Conservation (phyloP, 768 basidiomycete species). For the Boletus rubescentipes region DNA sequence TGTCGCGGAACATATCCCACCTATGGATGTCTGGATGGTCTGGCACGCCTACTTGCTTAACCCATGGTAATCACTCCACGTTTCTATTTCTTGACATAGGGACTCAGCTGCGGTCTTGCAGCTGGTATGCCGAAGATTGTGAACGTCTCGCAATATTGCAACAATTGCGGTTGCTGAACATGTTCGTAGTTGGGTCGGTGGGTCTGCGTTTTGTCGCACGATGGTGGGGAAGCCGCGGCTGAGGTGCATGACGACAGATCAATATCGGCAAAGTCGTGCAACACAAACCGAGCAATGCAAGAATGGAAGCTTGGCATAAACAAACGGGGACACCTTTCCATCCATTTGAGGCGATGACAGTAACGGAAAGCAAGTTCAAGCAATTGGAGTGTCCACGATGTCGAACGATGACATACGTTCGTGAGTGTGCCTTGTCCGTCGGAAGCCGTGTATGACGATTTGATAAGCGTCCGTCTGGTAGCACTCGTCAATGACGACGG, state of each 20-base stretch:
- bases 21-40: slow-evolving; percentile 43
- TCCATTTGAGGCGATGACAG: slow-evolving; percentile 36
- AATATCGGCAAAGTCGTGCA: slow-evolving; percentile 20
- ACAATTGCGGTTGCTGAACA: slow-evolving; percentile 27
- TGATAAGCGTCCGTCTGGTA: slow-evolving; percentile 18
- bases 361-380: slow-evolving; percentile 20
- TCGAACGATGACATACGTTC: slow-evolving; percentile 24
- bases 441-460: neutral
- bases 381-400: slow-evolving; percentile 38
- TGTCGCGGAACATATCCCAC: slow-evolving; percentile 30
- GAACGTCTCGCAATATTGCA: slow-evolving; percentile 28
- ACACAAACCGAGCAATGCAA: slow-evolving; percentile 14
- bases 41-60: slow-evolving; percentile 43
- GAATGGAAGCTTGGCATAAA: slow-evolving; percentile 23
- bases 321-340: slow-evolving; percentile 32
- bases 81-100: neutral
- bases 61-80: slow-evolving; percentile 28
- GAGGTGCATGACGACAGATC: slow-evolving; percentile 16
- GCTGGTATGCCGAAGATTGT: slow-evolving; percentile 35
- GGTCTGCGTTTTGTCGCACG: slow-evolving; percentile 1
- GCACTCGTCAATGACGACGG: slow-evolving; percentile 41
- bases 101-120: slow-evolving; percentile 9
- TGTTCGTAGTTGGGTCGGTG: slow-evolving; percentile 31
- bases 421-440: slow-evolving; percentile 27
- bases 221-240: neutral